These are phyloP conservation scores for Globisporangium uncinulatum DNA, from an alignment of 352 stramenopile species.

Conservation along the genomic window DNA sequence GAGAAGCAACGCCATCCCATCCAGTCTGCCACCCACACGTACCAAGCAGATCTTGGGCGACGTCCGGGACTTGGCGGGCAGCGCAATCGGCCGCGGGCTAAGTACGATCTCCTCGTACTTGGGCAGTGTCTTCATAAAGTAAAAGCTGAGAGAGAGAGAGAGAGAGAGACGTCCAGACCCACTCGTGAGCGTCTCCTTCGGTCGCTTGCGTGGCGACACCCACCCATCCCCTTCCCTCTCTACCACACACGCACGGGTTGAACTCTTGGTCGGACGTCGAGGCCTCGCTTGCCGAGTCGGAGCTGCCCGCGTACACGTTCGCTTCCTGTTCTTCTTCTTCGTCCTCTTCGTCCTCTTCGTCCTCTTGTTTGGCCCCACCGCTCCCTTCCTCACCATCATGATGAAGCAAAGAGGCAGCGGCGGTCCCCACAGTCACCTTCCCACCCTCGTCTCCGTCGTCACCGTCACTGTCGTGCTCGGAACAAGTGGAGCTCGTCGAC, in stretches of 20 bases:
- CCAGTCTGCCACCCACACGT: conserved; percentile 2
- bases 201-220: too few species aligned
- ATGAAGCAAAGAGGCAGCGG: not conserved
- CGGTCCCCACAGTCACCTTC: not conserved
- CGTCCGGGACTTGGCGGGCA: conserved; percentile 46
- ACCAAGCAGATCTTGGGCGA: conserved; percentile 73
- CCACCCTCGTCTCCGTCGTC: conserved; percentile 15
- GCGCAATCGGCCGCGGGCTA: conserved; percentile 37
- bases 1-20: not conserved
- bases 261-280: conserved; percentile 51
- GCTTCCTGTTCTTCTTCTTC: too few species aligned
- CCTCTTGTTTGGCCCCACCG: conserved; percentile 9
- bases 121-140: conserved; percentile 83
- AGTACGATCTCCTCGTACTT: conserved; percentile 72
- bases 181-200: too few species aligned
- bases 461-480: conserved; percentile 23
- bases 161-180: too few species aligned
- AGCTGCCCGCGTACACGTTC: conserved; percentile 2
- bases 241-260: conserved; percentile 54
- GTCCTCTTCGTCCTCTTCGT: conserved; percentile 15
- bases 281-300: conserved; percentile 25
- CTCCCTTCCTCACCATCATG: not conserved
- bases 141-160: conserved; percentile 49
- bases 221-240: not conserved
- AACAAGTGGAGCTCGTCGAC: conserved; percentile 12